Evolutionary conservation across 176 grass and related monocot genomes (phyloP), one percentile per base, ranked within the genome.

Genomic region (Oryza brachyantha): DNA sequence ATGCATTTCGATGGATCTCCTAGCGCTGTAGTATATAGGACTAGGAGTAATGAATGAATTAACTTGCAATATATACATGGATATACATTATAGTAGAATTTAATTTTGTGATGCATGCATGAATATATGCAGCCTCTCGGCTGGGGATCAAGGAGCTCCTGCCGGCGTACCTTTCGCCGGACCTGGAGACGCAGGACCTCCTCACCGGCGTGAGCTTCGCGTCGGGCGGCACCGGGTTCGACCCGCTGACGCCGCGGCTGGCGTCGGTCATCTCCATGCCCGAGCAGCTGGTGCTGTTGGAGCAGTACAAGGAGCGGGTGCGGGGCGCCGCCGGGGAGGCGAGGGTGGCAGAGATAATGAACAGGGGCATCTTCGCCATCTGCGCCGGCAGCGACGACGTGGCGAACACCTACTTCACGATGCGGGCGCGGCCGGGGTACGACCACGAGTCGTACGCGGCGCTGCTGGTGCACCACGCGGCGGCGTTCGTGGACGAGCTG

Each of bases 311-410:
- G 50, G 43, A 22, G 24, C 83, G 65, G 83, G 68, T 97, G 43
- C 76, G 50, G 46, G 36, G 21, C 4, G 80, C 69, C 3, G 88
- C 48, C 3, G 94, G 91, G 0, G 84, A 85, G 3, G 75, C 68
- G 12, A 68, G 29, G 38, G 91, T 73, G 4, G 0, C 4, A 0
- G 29, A 55, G 0, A 82, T 97, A 48, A 61, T 93, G 3, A 45
- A 74, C 1, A 21, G 61, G 13, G 83, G 86, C 42, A 1, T 89
- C 9, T 97, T 79, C 73, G 60, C 86, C 19, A n/a, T 97, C 14
- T 93, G 88, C 73, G 82, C 91, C 2, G 91, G 91, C 39, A 94
- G 86, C 67, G 87, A 97, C 76, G 94, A 97, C 72, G 75, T 97
- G 11, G 89, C 91, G 7, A 94, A 90, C 64, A 95, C 93, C 34